These are phyloP conservation scores for Naegleria fowleri DNA, from an alignment of 208 protist genomes.

Conservation along the genomic window DNA sequence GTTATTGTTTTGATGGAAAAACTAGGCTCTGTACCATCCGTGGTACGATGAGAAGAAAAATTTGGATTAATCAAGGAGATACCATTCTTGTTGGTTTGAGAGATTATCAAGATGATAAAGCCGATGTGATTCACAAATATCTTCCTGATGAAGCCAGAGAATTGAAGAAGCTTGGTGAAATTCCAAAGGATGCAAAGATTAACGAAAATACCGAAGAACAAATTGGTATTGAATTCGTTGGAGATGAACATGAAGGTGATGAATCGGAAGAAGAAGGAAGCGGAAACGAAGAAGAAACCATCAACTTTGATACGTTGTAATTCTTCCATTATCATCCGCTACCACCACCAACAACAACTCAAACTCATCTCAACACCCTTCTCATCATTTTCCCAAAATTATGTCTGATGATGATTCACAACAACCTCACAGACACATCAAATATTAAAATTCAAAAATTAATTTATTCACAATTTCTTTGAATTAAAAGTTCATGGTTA, in stretches of 20 bases:
- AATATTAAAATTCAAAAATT: background rate
- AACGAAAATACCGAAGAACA: slow-evolving; percentile 11
- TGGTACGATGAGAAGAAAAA: slow-evolving; percentile 76
- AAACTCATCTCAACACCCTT: too few species aligned
- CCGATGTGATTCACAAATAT: slow-evolving; percentile 86
- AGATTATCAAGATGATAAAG: slow-evolving; percentile 80
- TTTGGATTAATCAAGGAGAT: slow-evolving; percentile 62
- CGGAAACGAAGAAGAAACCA: background rate
- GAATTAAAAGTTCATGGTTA: background rate
- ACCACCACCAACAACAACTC: too few species aligned
- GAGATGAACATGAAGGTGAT: background rate
- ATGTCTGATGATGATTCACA: too few species aligned
- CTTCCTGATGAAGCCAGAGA: slow-evolving; percentile 68
- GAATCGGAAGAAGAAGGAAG: background rate
- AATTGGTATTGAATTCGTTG: slow-evolving; percentile 1
- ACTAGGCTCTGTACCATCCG: slow-evolving; percentile 74
- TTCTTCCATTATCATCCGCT: background rate
- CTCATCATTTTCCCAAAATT: too few species aligned
- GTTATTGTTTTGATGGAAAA: slow-evolving; percentile 76
- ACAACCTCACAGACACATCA: too few species aligned
- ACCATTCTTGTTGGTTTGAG: slow-evolving; percentile 76
- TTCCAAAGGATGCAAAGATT: slow-evolving; percentile 48
- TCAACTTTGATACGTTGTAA: slow-evolving; percentile 2
- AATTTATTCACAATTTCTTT: background rate
- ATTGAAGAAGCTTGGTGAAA: slow-evolving; percentile 60